Evolutionary conservation across 441 rosid species (phyloP), one percentile per base, ranked within the genome.

Genomic region (Rhodomyrtus psidioides): DNA sequence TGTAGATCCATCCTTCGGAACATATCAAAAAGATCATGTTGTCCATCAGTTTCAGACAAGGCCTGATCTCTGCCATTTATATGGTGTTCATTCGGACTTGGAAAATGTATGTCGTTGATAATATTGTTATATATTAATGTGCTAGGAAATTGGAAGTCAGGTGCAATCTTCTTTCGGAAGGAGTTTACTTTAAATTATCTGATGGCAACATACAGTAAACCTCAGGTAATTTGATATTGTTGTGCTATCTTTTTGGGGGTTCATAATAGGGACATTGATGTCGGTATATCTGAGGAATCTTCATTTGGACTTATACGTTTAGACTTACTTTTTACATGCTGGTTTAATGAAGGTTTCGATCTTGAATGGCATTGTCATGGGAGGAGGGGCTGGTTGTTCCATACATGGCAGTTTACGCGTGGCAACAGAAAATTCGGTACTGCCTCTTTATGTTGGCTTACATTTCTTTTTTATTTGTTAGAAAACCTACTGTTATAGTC

Each of bases 331-430:
- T 81, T 49, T 15, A 46, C 4, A 54, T 46, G 10, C 53, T 0
- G 21, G 23, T 81, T 81, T 46, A 28, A 27, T 60, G 42, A 60
- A 81, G 83, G 56, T 81, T n/a, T 81, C 83, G 7, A 81, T 81
- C 56, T 81, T 81, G 55, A 81, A 81, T 81, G 83, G 83, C 55
- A 81, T 81, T 46, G 83, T 81, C 83, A 81, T 81, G 83, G 83
- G 83, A 46, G 83, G 83, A 81, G 83, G 83, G 55, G 83, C 83
- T 81, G 83, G 83, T 42, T 81, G 55, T 26, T 81, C 83, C 28
- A 49, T 81, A 24, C 56, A 81, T 5, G 83, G 83, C 49, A 46
- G 54, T 81, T 51, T 81, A 17, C 83, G 83, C 13, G 83, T 81
- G 53, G 83, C 83, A 42, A 81, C 83, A 26, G 83, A 81, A 27